Evolutionary conservation across 2,329 filamentous ascomycete genomes (phyloP), one percentile per base, ranked within the genome.

Genomic region (Sporothrix curviconia): DNA sequence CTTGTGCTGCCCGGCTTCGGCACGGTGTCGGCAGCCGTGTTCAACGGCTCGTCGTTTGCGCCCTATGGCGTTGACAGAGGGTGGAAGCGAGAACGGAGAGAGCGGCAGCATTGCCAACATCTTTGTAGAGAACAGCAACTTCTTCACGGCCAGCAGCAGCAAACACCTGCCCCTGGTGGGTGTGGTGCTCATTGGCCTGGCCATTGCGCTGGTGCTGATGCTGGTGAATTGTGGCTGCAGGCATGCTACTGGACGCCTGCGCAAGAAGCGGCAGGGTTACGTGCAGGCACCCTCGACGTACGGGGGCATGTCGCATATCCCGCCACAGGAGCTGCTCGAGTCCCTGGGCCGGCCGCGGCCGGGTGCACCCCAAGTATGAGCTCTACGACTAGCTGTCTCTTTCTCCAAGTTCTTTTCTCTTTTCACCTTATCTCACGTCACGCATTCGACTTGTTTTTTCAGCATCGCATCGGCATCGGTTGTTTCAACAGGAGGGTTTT

Each of bases 61-160:
- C 92, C 94, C 0, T 96, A 92, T 69, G 81, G n/a, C n/a, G n/a
- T n/a, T n/a, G 90, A 40, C 80, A 99, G 42, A 89, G 92, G 2
- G 87, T 46, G 8, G 43, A 7, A 3, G 12, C 83, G 46, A 79
- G 59, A 25, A 17, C 5, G 78, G 84, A 65, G 84, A 84, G 59
- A 77, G 78, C 12, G 90, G 92, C 50, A 92, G 84, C 65, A 82
- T 99, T 66, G 85, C 87, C 34, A 84, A 83, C 63, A 79, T 97
- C 61, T 95, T 99, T 70, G 87, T 92, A 11, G 85, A 95, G 73
- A 87, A 89, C 50, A 76, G 86, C 61, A 84, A 88, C 67, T 89
- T 89, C 68, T 94, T 96, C 73, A 79, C 75, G 25, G 74, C 78
- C 58, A 71, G 42, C 42, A 56, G 62, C 28, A 79, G 72, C 60